Evolutionary conservation across 352 stramenopile species (phyloP), one percentile per base, ranked within the genome.

Genomic region (Lagenidium giganteum): DNA sequence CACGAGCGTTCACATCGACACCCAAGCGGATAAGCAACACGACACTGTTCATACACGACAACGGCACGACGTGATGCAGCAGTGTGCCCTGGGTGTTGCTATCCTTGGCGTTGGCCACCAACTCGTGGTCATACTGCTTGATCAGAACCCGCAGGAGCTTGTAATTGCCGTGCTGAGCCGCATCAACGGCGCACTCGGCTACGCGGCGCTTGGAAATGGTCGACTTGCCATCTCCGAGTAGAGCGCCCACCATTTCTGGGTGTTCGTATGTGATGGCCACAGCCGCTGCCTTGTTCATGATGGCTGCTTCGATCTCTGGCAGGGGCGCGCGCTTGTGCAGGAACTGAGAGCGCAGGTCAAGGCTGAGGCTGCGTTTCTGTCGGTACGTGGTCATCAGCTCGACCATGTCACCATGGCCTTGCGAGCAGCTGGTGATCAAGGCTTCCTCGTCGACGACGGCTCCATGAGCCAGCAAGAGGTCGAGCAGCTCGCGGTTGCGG

Each of bases 381-480:
- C 3, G 24, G 27, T 9, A 26, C 13, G 14, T 40, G 33, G 6
- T 43, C 22, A 87, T 47, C 5, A 87, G 43, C 13, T 57, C 44
- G 13, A 83, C 47, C 12, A 84, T 61, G 22, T 70, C 47, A 5
- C 57, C 53, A 42, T 81, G 50, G 23, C 74, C 74, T 3, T 52
- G 42, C 38, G 58, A 67, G 22, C 61, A 49, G 1, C 71, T 62
- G 23, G 67, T 61, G 33, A 79, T 53, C 17, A 90, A 56, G 12
- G 70, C 61, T 11, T 84, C 71, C 13, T 86, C 77, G 43, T 90
- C 77, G 14, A 85, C 64, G 3, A 24, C 41, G 0, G 74, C 74
- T 14, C 77, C 77, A 32, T 82, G 64, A 22, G 80, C 68, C 27
- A 90, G 57, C 54, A 90, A 49, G 13, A 87, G 24, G 41, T 81